Base-by-base conservation (phyloP, 768 basidiomycete species). In the Wakefieldia striispora region DNA sequence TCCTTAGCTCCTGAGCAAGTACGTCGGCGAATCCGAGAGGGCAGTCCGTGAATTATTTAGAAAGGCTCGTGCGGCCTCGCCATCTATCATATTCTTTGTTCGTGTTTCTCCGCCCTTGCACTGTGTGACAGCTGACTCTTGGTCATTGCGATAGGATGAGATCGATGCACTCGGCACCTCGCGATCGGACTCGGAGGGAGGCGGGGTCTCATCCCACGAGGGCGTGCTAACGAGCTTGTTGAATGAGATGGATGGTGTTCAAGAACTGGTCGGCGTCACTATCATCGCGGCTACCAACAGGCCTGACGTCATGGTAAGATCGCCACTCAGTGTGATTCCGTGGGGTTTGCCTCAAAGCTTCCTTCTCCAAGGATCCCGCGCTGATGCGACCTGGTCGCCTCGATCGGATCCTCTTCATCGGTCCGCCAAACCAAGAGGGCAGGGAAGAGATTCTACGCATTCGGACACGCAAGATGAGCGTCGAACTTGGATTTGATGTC, bases 171-270 rank as follows among this genome's bases (percentile, higher is more conserved):
- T 99, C 1, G 95, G 90, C 2, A 82, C 83, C 1, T 84, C 91
- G 1, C 81, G 97, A 27, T 75, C 72, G 0, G 80, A 82, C 39
- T 65, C 63, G 7, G 79, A 82, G 14, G 70, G 72, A 3, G 83
- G 83, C 36, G 67, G 72, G 6, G 69, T 73, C 1, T 77, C 79
- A 0, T 76, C 83, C 0, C 88, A 93, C 58, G 88, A 91, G 57
- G 94, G 97, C 8, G 92, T 97, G 12, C 76, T 99, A 8, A 95
- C 95, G 2, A 95, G 85, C 52, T 75, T 99, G 12, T 66, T 99
- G 48, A 98, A 95, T 63, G 97, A 99, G 65, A 98, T 98, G 93
- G 97, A 98, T 62, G 97, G 97, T 17, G 89, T 98, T 1, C 91
- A 97, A 68, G 93, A 95, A 69, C 75, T 98, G 17, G 75, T 88